phyloP scores from a whole-genome alignment of 768 basidiomycete genomes.

The Rhizopogon roseolus region DNA sequence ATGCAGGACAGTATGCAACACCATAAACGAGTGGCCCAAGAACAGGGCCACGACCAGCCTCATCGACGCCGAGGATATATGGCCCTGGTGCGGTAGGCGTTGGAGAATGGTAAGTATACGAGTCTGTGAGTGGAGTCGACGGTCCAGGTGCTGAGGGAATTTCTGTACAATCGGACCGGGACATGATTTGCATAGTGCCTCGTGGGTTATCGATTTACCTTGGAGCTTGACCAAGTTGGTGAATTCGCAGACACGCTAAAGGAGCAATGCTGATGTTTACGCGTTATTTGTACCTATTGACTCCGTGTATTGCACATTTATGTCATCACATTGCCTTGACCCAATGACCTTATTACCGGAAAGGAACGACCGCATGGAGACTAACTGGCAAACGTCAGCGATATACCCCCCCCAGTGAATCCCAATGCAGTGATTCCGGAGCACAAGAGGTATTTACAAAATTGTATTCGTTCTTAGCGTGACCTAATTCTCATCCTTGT shows the following conservation, averaged over 20 bases:
- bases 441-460: not conserved
- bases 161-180: slow-evolving; percentile 1
- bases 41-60: slow-evolving; percentile 94
- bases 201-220: not conserved
- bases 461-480: not conserved
- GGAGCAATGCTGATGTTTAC: not conserved
- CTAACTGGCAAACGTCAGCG: no score
- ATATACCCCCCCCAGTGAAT: no score
- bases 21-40: slow-evolving; percentile 96
- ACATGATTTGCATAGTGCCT: not conserved
- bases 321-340: no score
- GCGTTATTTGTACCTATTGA: not conserved
- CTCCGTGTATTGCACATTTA: not conserved
- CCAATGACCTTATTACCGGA: no score
- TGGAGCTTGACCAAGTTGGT: not conserved
- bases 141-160: slow-evolving; percentile 59
- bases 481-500: not conserved
- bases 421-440: no score
- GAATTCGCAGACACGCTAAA: not conserved
- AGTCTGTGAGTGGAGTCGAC: slow-evolving; percentile 53
- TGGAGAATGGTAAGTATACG: slow-evolving; percentile 77
- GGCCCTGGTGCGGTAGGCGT: slow-evolving; percentile 66
- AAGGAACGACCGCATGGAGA: no score
- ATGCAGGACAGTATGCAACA: slow-evolving; percentile 84
- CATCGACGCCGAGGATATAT: slow-evolving; percentile 98